Evolutionary conservation across 2,329 filamentous ascomycete genomes (phyloP).

Genomic region (Aspergillus jensenii): DNA sequence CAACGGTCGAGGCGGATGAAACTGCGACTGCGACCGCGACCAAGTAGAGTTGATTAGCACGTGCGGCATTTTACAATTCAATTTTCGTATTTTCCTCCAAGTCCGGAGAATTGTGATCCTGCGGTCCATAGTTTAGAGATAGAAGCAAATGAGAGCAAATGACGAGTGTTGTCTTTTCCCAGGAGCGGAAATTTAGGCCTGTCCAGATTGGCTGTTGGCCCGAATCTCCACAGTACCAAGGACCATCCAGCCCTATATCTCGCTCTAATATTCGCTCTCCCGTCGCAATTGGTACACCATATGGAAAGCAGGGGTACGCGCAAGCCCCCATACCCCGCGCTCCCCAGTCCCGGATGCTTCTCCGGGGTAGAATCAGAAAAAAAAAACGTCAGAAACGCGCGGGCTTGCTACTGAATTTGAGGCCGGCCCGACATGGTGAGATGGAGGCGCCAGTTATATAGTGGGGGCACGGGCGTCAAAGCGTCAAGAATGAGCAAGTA

Average conservation of each 20-base stretch:
- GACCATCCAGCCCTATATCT: background rate
- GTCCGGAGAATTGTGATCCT: background rate
- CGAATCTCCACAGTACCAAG: background rate
- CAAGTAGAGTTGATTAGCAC: background rate
- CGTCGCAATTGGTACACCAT: background rate
- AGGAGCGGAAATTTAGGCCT: background rate
- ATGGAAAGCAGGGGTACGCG: too few species aligned
- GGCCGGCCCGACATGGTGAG: too few species aligned
- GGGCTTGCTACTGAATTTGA: too few species aligned
- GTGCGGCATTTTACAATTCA: too few species aligned
- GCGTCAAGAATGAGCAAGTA: background rate
- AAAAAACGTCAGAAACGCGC: too few species aligned
- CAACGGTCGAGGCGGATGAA: background rate
- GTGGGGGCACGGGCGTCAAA: background rate
- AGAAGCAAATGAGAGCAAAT: slow-evolving; percentile 4
- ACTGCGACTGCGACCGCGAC: background rate
- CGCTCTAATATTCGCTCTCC: background rate
- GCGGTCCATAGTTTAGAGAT: background rate
- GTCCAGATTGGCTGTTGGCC: slow-evolving; percentile 1
- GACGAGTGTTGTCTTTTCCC: background rate
- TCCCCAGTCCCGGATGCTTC: too few species aligned
- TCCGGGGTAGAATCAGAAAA: too few species aligned
- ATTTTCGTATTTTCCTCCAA: too few species aligned
- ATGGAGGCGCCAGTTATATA: too few species aligned
- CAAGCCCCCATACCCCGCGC: too few species aligned